Base-by-base conservation (phyloP, 225 moss, liverwort and hornwort species). In the Ulota crispa region DNA sequence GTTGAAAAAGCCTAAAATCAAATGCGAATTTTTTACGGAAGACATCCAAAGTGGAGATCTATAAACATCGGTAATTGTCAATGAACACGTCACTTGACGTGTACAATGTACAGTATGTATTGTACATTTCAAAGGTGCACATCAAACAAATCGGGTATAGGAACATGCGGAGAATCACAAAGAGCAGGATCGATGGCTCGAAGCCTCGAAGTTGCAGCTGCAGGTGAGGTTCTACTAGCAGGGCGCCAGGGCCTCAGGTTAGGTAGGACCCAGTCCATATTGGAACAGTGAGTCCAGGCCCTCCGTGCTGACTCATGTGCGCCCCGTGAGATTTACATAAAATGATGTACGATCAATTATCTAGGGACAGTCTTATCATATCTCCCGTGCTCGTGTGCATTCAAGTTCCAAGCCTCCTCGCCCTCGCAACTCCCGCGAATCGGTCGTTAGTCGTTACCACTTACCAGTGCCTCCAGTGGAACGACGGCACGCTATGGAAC, bases 281-380 rank as follows among this genome's bases (percentile, higher is more conserved):
- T 30, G 43, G 18, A 64, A 32, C 47, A 47, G 31, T 21, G 30
- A 39, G 77, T 76, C 81, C 30, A 9, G 41, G 73, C 61, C 78
- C 15, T 81, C 39, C 39, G n/a, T 13, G 45, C 3, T 45, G 45
- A 45, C 45, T 71, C 50, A 50, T 28, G 37, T 47, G 65, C 72
- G 24, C 20, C 78, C 42, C 67, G 3, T 61, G 77, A 8, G 53
- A 21, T 31, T 27, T 20, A 56, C 73, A 73, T 82, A 85, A 62
- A 62, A 78, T 73, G 41, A 61, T 8, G n/a, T 68, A 50, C 39
- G 52, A 70, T 52, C 15, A 39, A 39, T 30, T 12, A 4, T 5
- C 9, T 6, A 13, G 8, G 19, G 31, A 66, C 45, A 75, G 26
- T 53, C 54, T 73, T 14, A 11, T 28, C 28, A 5, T 28, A 64